Conservation (phyloP, 2,329 filamentous ascomycete genomes). For the Venturia pyrina region DNA sequence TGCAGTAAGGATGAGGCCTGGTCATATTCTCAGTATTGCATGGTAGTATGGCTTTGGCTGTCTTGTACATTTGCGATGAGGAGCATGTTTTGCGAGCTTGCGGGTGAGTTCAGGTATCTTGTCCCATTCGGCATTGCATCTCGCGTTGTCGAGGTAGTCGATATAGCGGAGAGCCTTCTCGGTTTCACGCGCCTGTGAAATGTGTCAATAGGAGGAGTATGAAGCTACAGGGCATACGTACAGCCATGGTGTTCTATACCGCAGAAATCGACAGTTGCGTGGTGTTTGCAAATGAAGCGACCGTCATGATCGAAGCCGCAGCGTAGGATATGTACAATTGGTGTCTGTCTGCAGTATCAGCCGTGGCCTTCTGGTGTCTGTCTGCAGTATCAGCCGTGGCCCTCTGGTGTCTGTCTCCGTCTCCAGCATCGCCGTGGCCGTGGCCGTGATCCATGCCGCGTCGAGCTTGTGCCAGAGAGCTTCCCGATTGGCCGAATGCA, state of each 20-base stretch:
- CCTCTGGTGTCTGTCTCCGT: not conserved
- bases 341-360: too few relatives aligned
- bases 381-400: not conserved
- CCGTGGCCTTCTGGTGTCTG: not conserved
- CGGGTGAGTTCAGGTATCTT: conserved; percentile 79
- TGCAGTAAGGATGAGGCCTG: conserved; percentile 37
- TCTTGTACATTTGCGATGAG: conserved; percentile 64
- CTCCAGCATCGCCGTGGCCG: not conserved
- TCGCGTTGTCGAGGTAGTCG: conserved; percentile 69
- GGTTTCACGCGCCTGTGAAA: conserved; percentile 41
- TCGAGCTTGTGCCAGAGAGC: not conserved
- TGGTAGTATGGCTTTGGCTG: not conserved
- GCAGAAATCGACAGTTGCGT: not conserved
- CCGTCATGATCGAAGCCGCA: not conserved
- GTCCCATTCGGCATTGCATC: conserved; percentile 81
- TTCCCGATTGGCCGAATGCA: not conserved
- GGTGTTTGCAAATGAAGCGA: not conserved
- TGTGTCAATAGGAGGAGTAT: conserved; percentile 9
- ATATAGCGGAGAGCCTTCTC: conserved; percentile 78
- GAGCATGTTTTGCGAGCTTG: conserved; percentile 91
- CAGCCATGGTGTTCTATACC: conserved; percentile 3
- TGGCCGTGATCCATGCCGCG: not conserved
- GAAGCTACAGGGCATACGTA: too few relatives aligned
- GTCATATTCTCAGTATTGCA: conserved; percentile 10
- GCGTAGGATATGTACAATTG: not conserved